Conservation (phyloP, 2,329 filamentous ascomycete genomes). For the Daldinia sp. region DNA sequence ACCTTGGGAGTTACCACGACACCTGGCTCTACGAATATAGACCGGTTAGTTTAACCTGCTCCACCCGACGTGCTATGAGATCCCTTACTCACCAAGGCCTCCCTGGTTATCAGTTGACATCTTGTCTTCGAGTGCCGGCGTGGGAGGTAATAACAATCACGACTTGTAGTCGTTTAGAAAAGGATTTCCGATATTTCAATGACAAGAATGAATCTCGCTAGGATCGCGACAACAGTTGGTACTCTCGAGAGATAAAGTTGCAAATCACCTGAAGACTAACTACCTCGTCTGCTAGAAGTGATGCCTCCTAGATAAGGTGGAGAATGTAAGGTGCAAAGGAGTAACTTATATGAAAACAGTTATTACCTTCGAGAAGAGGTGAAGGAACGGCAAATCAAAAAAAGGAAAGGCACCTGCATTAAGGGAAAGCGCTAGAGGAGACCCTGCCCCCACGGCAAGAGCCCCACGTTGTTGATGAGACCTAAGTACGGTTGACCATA, state of each 20-base stretch:
- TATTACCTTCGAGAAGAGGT: background rate
- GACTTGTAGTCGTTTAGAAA: background rate
- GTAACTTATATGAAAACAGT: slow-evolving; percentile 8
- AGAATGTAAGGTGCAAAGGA: slow-evolving; percentile 14
- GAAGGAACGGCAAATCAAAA: slow-evolving; percentile 18
- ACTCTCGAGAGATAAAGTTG: background rate
- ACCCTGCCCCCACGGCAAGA: background rate
- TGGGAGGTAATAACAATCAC: background rate
- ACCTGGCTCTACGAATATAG: slow-evolving; percentile 46
- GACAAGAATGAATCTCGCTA: background rate
- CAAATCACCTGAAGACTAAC: background rate
- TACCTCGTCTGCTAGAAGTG: background rate
- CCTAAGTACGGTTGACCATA: background rate
- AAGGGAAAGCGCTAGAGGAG: slow-evolving; percentile 13
- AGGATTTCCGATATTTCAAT: background rate
- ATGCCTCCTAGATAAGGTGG: slow-evolving; percentile 4
- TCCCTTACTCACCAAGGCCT: slow-evolving; percentile 20
- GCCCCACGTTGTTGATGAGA: slow-evolving; percentile 16
- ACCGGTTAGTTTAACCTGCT: slow-evolving; percentile 10
- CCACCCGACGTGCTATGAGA: background rate
- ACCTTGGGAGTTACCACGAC: slow-evolving; percentile 51
- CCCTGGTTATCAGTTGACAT: slow-evolving; percentile 25
- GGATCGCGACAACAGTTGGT: background rate
- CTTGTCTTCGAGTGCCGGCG: background rate
- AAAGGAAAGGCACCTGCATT: slow-evolving; percentile 21